These are phyloP conservation scores for Allium cepa DNA, from an alignment of 106 monocot genomes.

Conservation along the genomic window DNA sequence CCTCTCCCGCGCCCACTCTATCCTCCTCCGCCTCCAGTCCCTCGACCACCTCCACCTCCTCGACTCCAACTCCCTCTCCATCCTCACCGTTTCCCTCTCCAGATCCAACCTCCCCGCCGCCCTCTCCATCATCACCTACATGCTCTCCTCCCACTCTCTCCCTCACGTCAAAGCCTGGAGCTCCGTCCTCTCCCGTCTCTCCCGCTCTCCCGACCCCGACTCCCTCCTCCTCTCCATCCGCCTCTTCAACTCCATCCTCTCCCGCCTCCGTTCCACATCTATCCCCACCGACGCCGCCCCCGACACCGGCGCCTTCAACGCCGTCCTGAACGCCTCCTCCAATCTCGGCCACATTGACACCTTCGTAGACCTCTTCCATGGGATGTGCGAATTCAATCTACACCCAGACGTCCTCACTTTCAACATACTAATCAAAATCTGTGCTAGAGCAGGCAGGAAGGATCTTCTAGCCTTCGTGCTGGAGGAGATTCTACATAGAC, in stretches of 20 bases:
- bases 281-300: constrained; percentile 38
- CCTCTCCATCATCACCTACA: constrained; percentile 30
- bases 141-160: constrained; percentile 47
- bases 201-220: constrained; percentile 16
- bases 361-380: constrained; percentile 59
- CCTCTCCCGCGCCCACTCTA: constrained; percentile 62
- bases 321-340: constrained; percentile 74
- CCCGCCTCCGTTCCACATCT: constrained; percentile 22
- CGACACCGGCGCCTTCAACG: constrained; percentile 80
- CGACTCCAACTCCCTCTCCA: constrained; percentile 75
- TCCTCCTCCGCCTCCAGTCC: constrained; percentile 58
- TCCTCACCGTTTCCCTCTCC: constrained; percentile 54
- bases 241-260: constrained; percentile 50
- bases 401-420: constrained; percentile 67
- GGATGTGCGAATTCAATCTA: constrained; percentile 46
- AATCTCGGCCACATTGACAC: constrained; percentile 55
- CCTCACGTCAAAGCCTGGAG: constrained; percentile 89
- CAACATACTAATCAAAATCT: constrained; percentile 80
- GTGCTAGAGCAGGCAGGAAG: constrained; percentile 59
- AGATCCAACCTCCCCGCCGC: constrained; percentile 19
- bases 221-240: constrained; percentile 48
- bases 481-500: constrained; percentile 33
- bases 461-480: constrained; percentile 53
- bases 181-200: constrained; percentile 56
- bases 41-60: constrained; percentile 55